Evolutionary conservation across 2,329 filamentous ascomycete genomes (phyloP).

Genomic region (Ramichloridium luteum): DNA sequence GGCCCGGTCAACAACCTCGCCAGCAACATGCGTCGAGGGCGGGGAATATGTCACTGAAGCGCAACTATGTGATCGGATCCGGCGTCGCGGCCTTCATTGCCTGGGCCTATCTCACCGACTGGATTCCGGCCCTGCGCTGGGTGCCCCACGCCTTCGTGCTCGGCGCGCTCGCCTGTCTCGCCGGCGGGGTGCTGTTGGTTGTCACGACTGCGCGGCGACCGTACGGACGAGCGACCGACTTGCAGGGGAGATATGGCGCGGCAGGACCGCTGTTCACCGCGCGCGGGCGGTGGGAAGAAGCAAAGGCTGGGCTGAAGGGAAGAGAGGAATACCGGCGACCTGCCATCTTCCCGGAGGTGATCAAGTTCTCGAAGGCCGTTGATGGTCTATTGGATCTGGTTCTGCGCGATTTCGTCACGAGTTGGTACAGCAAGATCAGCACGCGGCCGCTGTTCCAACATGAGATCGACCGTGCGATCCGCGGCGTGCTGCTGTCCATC

Average conservation of each 20-base stretch:
- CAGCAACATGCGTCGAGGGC: constrained; percentile 2
- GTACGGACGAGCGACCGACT: constrained; percentile 4
- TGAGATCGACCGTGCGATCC: constrained; percentile 71
- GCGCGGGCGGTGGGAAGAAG: constrained; percentile 51
- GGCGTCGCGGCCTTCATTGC: constrained; percentile 62
- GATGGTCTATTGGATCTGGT: constrained; percentile 68
- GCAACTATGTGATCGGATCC: constrained; percentile 58
- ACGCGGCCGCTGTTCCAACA: constrained; percentile 66
- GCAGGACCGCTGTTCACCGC: constrained; percentile 17
- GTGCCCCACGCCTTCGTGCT: constrained; percentile 70
- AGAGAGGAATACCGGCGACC: constrained; percentile 55
- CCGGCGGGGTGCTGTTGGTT: constrained; percentile 46
- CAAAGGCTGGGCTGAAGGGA: constrained; percentile 53
- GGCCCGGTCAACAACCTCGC: no score
- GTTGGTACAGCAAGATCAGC: constrained; percentile 85
- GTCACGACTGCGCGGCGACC: constrained; percentile 45
- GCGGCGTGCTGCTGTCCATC: constrained; percentile 58
- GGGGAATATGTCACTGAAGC: constrained; percentile 54
- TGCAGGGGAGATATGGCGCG: constrained; percentile 9
- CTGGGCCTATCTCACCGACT: constrained; percentile 77
- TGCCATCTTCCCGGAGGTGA: constrained; percentile 63
- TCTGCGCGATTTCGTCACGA: constrained; percentile 69
- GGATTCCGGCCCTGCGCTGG: constrained; percentile 72
- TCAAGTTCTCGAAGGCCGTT: constrained; percentile 65
- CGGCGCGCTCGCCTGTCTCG: constrained; percentile 47